phyloP scores from a whole-genome alignment of 2,329 filamentous ascomycete species.

The Tolypocladium guangdongense region DNA sequence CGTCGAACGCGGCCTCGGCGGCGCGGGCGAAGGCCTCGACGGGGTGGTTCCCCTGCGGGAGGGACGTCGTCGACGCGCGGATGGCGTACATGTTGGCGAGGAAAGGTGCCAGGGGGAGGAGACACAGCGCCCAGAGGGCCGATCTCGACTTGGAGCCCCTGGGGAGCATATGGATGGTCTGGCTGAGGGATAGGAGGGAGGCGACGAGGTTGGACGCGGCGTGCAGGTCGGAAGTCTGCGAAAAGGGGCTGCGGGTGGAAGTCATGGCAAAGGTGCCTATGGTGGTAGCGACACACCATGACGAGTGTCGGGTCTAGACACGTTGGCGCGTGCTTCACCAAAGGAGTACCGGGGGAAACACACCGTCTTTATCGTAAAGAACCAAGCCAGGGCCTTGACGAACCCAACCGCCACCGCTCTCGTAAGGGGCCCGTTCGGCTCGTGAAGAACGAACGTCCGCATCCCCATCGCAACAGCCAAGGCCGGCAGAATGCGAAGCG shows the following conservation, averaged over 20 bases:
- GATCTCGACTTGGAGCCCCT: slow-evolving; percentile 14
- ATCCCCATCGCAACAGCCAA: background rate
- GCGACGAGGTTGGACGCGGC: slow-evolving; percentile 15
- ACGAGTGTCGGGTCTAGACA: slow-evolving; percentile 16
- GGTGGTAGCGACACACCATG: slow-evolving; percentile 18
- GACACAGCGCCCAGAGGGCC: slow-evolving; percentile 18
- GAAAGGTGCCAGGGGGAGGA: slow-evolving; percentile 20
- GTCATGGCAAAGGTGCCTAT: slow-evolving; percentile 22
- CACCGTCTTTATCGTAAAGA: slow-evolving; percentile 21
- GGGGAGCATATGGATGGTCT: slow-evolving; percentile 19
- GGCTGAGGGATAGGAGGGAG: slow-evolving; percentile 19
- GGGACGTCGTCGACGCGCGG: background rate
- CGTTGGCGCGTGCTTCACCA: background rate
- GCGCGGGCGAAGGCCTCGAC: slow-evolving; percentile 19
- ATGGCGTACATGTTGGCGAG: slow-evolving; percentile 16
- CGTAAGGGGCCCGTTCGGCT: background rate
- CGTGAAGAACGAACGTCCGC: background rate
- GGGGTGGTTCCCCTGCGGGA: slow-evolving; percentile 18
- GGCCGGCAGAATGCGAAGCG: background rate
- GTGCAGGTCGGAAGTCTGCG: slow-evolving; percentile 13
- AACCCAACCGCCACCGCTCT: slow-evolving; percentile 11
- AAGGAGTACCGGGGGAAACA: slow-evolving; percentile 1
- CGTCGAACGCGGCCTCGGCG: slow-evolving; percentile 19
- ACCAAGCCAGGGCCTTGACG: slow-evolving; percentile 23
- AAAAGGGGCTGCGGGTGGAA: slow-evolving; percentile 15